phyloP scores from a whole-genome alignment of 1,284 basidiomycete genomes.

The Sanguinoderma infundibulare region DNA sequence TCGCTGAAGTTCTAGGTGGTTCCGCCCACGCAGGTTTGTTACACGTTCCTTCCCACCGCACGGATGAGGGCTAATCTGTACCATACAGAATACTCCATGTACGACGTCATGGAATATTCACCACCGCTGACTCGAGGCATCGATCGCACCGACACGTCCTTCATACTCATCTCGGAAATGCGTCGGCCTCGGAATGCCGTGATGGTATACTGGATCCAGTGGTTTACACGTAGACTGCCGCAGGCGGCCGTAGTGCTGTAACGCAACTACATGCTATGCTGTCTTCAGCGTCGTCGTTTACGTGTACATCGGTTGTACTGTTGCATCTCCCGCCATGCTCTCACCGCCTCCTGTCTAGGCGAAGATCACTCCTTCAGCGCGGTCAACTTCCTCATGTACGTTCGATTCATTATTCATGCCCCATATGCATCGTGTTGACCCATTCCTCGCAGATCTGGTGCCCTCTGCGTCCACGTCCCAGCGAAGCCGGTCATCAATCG shows the following conservation, averaged over 20 bases:
- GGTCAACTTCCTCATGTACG: slow-evolving; percentile 55
- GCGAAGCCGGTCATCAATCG: slow-evolving; percentile 63
- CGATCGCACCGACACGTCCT: slow-evolving; percentile 43
- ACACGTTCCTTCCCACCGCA: background rate
- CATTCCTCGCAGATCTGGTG: slow-evolving; percentile 41
- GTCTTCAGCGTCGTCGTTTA: slow-evolving; percentile 58
- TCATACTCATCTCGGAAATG: slow-evolving; percentile 63
- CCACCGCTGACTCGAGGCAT: background rate
- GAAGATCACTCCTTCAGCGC: slow-evolving; percentile 49
- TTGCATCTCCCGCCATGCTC: slow-evolving; percentile 57
- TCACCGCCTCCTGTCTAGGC: slow-evolving; percentile 55
- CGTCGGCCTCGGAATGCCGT: slow-evolving; percentile 53
- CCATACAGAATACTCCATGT: slow-evolving; percentile 56
- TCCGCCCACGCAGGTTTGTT: slow-evolving; percentile 55
- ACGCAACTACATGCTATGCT: slow-evolving; percentile 51
- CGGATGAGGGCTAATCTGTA: background rate
- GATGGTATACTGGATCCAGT: slow-evolving; percentile 43
- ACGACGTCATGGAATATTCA: slow-evolving; percentile 15
- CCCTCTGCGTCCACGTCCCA: slow-evolving; percentile 55
- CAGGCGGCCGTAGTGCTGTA: slow-evolving; percentile 59
- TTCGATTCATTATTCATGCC: slow-evolving; percentile 4
- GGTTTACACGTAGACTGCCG: background rate
- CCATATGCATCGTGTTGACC: background rate
- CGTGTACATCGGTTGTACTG: slow-evolving; percentile 61
- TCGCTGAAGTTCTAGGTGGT: slow-evolving; percentile 39